Base-by-base conservation (phyloP, 2,329 filamentous ascomycete genomes). In the Epichloe glyceriae region DNA sequence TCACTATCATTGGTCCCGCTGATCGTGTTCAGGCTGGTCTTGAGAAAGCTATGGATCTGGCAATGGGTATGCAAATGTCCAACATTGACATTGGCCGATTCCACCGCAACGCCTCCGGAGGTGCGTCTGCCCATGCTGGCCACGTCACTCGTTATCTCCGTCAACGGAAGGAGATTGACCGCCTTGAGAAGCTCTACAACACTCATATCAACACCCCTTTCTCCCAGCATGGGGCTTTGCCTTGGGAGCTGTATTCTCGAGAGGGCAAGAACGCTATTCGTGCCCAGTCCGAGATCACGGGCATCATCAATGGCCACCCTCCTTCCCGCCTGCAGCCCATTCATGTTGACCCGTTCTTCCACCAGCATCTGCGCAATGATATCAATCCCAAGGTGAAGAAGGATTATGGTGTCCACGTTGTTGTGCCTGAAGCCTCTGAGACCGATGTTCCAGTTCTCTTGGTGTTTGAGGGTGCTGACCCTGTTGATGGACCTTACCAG, bases 61-160 rank as follows among this genome's bases (percentile, higher is more conserved):
- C 91, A 46, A 86, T 86, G 61, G 84, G 81, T 64, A 91, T 96
- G 82, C 84, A 88, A 61, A 86, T 84, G 73, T 82, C 85, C 39
- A 86, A 83, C 63, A 81, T 95, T 55, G 90, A 96, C 62, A 79
- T 95, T 58, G 82, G 85, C 34, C 81, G 84, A 47, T 85, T 89
- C 65, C 87, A 95, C 66, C 79, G 79, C 50, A 84, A 80, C 60
- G 83, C 85, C 15, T 80, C 85, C 34, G 75, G 77, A 50, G 86
- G 87, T 48, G 80, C 86, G 11, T 80, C 86, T 50, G 73, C 76
- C 8, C 91, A 98, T 64, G 91, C 90, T 12, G 83, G 85, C 53
- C 86, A 91, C 58, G 74, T 98, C 52, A 93, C 90, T 1, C 83
- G 88, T 50, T 98, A 98, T 67, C 76, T 97, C 48, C 83, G 83